Percentiles rank a stretch among this genome's conserved stretches.
These are phyloP conservation scores for Aspergillus sp. DNA, from an alignment of 2,329 filamentous ascomycete genomes.

Conservation along the genomic window DNA sequence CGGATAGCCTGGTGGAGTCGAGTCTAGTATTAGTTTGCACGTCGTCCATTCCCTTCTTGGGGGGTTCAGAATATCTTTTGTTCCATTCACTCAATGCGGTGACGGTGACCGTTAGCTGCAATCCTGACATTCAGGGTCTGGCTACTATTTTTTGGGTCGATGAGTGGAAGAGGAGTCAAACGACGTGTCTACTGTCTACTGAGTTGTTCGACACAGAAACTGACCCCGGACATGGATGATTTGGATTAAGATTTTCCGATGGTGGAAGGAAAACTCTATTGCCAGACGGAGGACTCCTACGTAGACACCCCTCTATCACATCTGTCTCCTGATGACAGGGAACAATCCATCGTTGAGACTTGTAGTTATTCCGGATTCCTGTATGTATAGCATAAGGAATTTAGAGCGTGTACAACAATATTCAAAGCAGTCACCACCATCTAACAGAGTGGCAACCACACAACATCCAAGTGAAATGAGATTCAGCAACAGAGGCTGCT, in stretches of 20 bases:
- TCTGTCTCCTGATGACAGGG: too few relatives aligned
- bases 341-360: too few relatives aligned
- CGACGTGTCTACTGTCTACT: too few relatives aligned
- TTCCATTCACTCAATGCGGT: neutral
- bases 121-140: constrained; percentile 1
- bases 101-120: neutral
- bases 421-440: too few relatives aligned
- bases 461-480: neutral
- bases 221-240: neutral
- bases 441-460: neutral
- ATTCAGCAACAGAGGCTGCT: neutral
- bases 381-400: too few relatives aligned
- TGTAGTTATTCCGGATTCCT: too few relatives aligned
- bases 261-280: neutral
- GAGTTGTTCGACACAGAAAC: too few relatives aligned
- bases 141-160: neutral
- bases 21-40: too few relatives aligned
- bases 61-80: neutral
- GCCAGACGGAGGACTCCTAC: too few relatives aligned
- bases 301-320: neutral
- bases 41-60: neutral
- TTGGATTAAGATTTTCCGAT: neutral
- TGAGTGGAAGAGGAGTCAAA: too few relatives aligned
- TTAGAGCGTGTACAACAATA: too few relatives aligned
- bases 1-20: constrained; percentile 8